Evolutionary conservation across 257 asterid species (phyloP).

Genomic region (Capsicum pubescens): DNA sequence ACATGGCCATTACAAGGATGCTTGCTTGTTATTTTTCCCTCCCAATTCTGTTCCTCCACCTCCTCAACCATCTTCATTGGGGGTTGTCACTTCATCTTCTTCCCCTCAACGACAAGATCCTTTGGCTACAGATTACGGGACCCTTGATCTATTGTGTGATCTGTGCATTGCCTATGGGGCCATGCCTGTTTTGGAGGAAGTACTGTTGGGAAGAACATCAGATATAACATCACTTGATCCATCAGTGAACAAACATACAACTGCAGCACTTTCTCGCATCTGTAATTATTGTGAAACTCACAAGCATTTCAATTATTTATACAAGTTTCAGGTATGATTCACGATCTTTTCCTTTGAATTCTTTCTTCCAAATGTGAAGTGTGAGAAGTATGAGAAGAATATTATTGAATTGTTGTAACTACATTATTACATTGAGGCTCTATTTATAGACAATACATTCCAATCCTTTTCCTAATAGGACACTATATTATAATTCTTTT

Average conservation of each 20-base stretch:
- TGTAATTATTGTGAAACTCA: slow-evolving; percentile 91
- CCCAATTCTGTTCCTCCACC: slow-evolving; percentile 71
- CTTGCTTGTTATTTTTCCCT: slow-evolving; percentile 87
- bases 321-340: slow-evolving; percentile 80
- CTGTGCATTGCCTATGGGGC: slow-evolving; percentile 88
- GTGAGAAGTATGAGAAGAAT: no score
- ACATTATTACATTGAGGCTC: no score
- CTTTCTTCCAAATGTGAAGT: slow-evolving; percentile 24
- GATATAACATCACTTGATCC: slow-evolving; percentile 50
- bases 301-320: slow-evolving; percentile 85
- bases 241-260: slow-evolving; percentile 71
- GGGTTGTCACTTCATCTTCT: slow-evolving; percentile 70
- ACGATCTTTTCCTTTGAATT: slow-evolving; percentile 30
- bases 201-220: slow-evolving; percentile 65
- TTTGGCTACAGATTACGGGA: slow-evolving; percentile 88
- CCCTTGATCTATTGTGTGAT: slow-evolving; percentile 86
- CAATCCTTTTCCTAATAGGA: no score
- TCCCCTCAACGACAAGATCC: slow-evolving; percentile 91
- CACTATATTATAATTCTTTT: no score
- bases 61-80: slow-evolving; percentile 66
- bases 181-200: slow-evolving; percentile 88
- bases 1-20: slow-evolving; percentile 90
- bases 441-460: no score
- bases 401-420: no score
- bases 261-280: slow-evolving; percentile 90